Conservation (phyloP, 2,329 filamentous ascomycete species). For the Hypoxylon sp. region DNA sequence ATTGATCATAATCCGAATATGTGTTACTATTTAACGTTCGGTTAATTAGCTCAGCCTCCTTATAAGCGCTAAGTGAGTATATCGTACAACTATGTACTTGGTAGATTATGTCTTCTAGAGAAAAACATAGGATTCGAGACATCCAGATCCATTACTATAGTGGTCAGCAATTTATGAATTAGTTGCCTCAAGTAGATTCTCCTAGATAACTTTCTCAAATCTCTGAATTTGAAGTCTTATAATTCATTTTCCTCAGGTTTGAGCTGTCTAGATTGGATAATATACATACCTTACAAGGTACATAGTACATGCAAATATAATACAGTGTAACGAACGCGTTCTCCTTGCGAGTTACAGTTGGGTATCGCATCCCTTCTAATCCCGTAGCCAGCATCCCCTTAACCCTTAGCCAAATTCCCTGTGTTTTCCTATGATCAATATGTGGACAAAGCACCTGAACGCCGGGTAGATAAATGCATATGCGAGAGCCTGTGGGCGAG, state of each 20-base stretch:
- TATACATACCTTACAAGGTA: slow-evolving; percentile 20
- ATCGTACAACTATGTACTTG: neutral
- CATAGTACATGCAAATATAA: neutral
- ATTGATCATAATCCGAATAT: neutral
- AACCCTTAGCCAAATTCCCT: slow-evolving; percentile 21
- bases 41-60: slow-evolving; percentile 10
- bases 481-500: slow-evolving; percentile 6
- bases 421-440: slow-evolving; percentile 22
- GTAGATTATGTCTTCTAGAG: neutral
- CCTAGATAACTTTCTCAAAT: neutral
- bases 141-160: neutral
- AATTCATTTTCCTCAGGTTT: slow-evolving; percentile 6
- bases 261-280: slow-evolving; percentile 13
- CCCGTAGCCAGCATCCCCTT: slow-evolving; percentile 4
- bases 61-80: neutral
- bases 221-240: slow-evolving; percentile 4
- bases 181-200: neutral
- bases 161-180: neutral
- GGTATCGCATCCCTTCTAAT: slow-evolving; percentile 29
- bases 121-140: neutral
- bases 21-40: neutral
- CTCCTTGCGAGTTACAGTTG: slow-evolving; percentile 22
- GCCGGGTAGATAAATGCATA: slow-evolving; percentile 20
- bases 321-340: slow-evolving; percentile 19
- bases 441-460: slow-evolving; percentile 12